Base-by-base conservation (phyloP, 805 yeast species). In the Wickerhamomyces bisporus region DNA sequence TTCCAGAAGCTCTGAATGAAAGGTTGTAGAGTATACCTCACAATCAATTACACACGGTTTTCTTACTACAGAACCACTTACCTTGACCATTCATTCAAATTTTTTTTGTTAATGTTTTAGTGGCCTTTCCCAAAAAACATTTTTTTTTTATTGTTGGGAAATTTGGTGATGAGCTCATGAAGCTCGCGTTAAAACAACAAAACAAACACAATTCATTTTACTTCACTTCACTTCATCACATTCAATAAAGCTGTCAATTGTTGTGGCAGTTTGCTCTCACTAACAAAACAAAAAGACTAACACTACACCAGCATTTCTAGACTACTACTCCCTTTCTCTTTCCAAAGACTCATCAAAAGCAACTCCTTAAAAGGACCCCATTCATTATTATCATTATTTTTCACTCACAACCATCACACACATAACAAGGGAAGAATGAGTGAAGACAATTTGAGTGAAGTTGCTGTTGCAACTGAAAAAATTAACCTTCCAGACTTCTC, bases 371-470 rank as follows among this genome's bases (percentile, higher is more conserved):
- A 13, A 27, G 28, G 36, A 25, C 26, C 12, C 18, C n/a, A n/a
- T n/a, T n/a, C n/a, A n/a, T 16, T 23, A 14, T n/a, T 25, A 17
- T 33, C 21, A 4, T 17, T 11, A 12, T 17, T 19, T n/a, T 26
- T 8, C n/a, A 26, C 17, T 34, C 17, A n/a, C 18, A 8, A 17
- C 5, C 15, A 4, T 4, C 29, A 25, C 34, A 25, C 26, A 29
- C 26, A 29, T 6, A 11, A 26, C 21, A 26, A 20, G 16, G 26
- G 29, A 14, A 41, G 26, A 10, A 66, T 65, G 70, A 65, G 70
- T 47, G 69, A 64, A 46, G 71, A 64, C 40, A 66, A 54, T 40
- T 47, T 66, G 41, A 61, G 61, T 33, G 70, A 66, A 36, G 65
- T 59, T 19, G 55, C 61, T 27, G 39, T 44, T 18, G 34, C 49